phyloP scores from a whole-genome alignment of 2,329 filamentous ascomycete species.

The Trichoderma koningii region DNA sequence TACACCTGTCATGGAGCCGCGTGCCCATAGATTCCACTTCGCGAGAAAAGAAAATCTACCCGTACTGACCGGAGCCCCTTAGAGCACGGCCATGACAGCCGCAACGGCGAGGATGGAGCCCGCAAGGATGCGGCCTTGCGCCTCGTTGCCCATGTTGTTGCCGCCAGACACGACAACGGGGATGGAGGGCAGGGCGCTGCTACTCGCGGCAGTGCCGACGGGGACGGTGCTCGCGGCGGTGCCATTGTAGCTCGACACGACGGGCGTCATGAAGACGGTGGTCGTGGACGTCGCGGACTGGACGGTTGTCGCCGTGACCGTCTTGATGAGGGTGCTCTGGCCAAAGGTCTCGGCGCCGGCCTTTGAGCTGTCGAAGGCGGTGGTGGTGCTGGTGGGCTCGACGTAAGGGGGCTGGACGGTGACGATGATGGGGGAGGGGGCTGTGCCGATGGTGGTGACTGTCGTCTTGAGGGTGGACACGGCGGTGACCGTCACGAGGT shows the following conservation, averaged over 20 bases:
- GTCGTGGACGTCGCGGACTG: constrained; percentile 37
- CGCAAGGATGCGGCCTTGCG: constrained; percentile 38
- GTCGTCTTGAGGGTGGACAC: constrained; percentile 35
- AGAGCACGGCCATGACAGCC: constrained; percentile 41
- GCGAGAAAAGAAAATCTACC: background rate
- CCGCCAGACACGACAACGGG: constrained; percentile 38
- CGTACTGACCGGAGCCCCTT: constrained; percentile 23
- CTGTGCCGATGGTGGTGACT: constrained; percentile 32
- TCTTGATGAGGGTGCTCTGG: constrained; percentile 37
- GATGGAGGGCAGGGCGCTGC: constrained; percentile 31
- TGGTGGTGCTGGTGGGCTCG: background rate
- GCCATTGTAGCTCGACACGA: constrained; percentile 37
- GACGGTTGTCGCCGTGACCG: constrained; percentile 39
- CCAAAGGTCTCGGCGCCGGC: constrained; percentile 29
- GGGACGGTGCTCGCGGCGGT: constrained; percentile 32
- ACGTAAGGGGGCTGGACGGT: constrained; percentile 31
- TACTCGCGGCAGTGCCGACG: constrained; percentile 35
- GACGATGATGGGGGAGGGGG: constrained; percentile 32
- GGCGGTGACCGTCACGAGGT: constrained; percentile 35
- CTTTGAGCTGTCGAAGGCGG: constrained; percentile 32
- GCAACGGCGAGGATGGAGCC: constrained; percentile 44
- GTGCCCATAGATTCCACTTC: background rate
- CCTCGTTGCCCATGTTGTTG: constrained; percentile 38
- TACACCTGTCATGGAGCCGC: background rate
- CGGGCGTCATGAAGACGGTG: constrained; percentile 38